These are phyloP conservation scores for Monosporascus sp. DNA, from an alignment of 2,329 filamentous ascomycete species.

Conservation along the genomic window DNA sequence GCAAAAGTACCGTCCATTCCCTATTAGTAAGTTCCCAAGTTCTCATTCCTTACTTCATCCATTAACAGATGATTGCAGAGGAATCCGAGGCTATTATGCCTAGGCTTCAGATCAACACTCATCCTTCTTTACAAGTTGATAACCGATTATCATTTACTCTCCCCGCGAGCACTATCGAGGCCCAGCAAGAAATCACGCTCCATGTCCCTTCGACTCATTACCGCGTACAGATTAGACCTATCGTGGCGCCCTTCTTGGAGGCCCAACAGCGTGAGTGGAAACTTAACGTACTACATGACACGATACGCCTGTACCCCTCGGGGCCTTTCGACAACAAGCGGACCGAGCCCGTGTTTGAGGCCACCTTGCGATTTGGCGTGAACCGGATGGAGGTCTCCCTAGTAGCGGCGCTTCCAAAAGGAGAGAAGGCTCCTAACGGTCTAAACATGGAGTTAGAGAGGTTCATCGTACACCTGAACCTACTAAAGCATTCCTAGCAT, in stretches of 20 bases:
- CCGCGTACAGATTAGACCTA: constrained; percentile 65
- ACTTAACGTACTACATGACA: constrained; percentile 68
- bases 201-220: constrained; percentile 63
- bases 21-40: constrained; percentile 21
- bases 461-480: constrained; percentile 68
- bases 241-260: constrained; percentile 57
- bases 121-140: constrained; percentile 59
- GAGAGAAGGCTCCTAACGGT: constrained; percentile 50
- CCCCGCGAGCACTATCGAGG: constrained; percentile 57
- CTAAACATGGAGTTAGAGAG: constrained; percentile 72
- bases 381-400: constrained; percentile 77
- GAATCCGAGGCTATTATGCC: constrained; percentile 25
- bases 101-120: constrained; percentile 30
- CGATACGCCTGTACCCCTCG: constrained; percentile 50
- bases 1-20: constrained; percentile 24
- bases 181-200: constrained; percentile 68
- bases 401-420: constrained; percentile 62
- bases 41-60: not conserved
- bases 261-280: constrained; percentile 63
- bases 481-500: constrained; percentile 33
- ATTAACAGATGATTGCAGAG: constrained; percentile 15
- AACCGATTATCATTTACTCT: constrained; percentile 60
- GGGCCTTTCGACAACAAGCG: constrained; percentile 47
- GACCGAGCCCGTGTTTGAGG: constrained; percentile 68
- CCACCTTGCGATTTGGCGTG: constrained; percentile 63